Percentiles rank a stretch among this genome's conserved stretches.
phyloP scores from a whole-genome alignment of 116 monocot genomes.

The Dioscorea cayenensis region DNA sequence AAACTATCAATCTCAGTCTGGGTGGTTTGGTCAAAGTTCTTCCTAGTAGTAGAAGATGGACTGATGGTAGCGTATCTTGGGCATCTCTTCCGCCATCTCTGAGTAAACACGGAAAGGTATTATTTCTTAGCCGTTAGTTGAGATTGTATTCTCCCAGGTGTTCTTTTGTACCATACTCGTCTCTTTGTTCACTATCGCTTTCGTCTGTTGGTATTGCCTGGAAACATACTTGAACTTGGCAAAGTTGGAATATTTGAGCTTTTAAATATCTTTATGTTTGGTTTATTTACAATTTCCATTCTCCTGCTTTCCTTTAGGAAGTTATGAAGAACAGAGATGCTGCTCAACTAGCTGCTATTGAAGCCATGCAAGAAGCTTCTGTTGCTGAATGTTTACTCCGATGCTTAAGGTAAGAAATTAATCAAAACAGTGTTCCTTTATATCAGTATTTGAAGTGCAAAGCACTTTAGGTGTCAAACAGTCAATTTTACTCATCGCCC shows the following conservation, averaged over 20 bases:
- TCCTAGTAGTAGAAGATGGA: slow-evolving; percentile 46
- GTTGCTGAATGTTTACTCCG: slow-evolving; percentile 79
- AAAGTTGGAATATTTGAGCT: too few relatives aligned
- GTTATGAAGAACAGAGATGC: slow-evolving; percentile 68
- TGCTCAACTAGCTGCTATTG: slow-evolving; percentile 79
- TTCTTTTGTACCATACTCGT: neutral
- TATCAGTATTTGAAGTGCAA: neutral
- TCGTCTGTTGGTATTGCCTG: too few relatives aligned
- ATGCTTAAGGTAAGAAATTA: slow-evolving; percentile 70
- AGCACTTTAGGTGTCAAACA: neutral
- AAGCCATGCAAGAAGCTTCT: slow-evolving; percentile 92
- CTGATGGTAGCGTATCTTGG: slow-evolving; percentile 77
- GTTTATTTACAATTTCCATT: neutral
- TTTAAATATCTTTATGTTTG: neutral
- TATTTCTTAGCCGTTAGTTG: neutral
- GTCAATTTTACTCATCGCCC: too few relatives aligned
- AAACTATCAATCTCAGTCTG: slow-evolving; percentile 23
- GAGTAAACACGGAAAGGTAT: slow-evolving; percentile 86
- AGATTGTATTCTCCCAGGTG: neutral
- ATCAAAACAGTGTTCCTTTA: neutral
- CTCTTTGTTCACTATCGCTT: neutral
- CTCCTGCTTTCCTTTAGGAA: slow-evolving; percentile 16
- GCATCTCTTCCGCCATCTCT: slow-evolving; percentile 58
- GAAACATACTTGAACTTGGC: too few relatives aligned
- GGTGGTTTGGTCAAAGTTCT: slow-evolving; percentile 55